These are phyloP conservation scores for Saccharomyces hybrid DNA, from an alignment of 1,139 yeast species.

Conservation along the genomic window DNA sequence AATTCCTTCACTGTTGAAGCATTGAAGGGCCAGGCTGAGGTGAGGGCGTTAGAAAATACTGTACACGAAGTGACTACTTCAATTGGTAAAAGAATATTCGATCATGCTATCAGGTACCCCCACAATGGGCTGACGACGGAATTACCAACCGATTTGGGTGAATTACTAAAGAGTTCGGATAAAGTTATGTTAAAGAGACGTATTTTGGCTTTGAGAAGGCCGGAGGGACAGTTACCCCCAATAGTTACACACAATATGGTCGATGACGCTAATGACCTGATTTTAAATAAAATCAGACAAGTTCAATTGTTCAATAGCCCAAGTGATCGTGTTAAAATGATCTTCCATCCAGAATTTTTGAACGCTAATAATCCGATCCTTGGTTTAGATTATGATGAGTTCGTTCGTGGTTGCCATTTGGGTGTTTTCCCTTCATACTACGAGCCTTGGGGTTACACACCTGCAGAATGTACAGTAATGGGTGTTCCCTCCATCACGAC, in stretches of 20 bases:
- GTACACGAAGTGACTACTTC: constrained; percentile 80
- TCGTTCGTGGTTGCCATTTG: constrained; percentile 93
- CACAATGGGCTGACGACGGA: constrained; percentile 44
- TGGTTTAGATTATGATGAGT: constrained; percentile 89
- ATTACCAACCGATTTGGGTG: constrained; percentile 56
- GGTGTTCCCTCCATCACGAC: constrained; percentile 97
- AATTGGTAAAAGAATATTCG: constrained; percentile 81
- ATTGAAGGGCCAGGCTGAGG: constrained; percentile 93
- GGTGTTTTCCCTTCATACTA: constrained; percentile 97
- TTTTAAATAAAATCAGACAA: constrained; percentile 80
- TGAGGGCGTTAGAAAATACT: constrained; percentile 83
- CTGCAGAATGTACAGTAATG: constrained; percentile 98
- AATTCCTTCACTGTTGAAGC: constrained; percentile 93
- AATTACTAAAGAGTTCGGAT: constrained; percentile 78
- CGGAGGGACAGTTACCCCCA: constrained; percentile 76
- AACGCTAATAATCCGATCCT: constrained; percentile 90
- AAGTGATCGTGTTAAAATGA: constrained; percentile 83
- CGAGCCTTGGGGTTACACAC: constrained; percentile 99
- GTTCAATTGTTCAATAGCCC: constrained; percentile 85
- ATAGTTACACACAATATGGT: constrained; percentile 96
- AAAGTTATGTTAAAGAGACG: constrained; percentile 83
- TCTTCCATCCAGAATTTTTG: constrained; percentile 93
- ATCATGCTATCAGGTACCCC: constrained; percentile 78
- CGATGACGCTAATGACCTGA: constrained; percentile 85
- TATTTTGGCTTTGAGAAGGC: constrained; percentile 81